phyloP scores from a whole-genome alignment of 768 basidiomycete genomes.

The Lactifluus rugatus region DNA sequence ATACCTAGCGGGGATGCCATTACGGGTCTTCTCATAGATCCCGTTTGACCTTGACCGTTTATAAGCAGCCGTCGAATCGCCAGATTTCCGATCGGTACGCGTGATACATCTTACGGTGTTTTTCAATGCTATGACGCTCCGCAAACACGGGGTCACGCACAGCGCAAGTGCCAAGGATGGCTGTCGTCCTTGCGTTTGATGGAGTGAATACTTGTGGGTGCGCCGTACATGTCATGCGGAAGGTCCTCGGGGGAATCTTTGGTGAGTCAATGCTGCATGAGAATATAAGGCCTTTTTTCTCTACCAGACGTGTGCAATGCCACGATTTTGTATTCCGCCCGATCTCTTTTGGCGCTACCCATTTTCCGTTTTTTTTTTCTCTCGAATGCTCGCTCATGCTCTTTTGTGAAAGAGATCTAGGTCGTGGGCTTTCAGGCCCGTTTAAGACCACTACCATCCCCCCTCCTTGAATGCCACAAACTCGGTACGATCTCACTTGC shows the following conservation, averaged over 20 bases:
- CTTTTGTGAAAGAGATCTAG: not conserved
- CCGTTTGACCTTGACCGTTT: constrained; percentile 87
- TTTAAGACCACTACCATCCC: not conserved
- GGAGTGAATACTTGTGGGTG: constrained; percentile 55
- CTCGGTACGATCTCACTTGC: not conserved
- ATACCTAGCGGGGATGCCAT: constrained; percentile 42
- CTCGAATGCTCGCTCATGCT: not conserved
- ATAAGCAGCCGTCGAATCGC: constrained; percentile 71
- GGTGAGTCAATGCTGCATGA: constrained; percentile 31
- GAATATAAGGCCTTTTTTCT: not conserved
- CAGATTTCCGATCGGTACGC: constrained; percentile 67
- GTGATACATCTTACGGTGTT: not conserved
- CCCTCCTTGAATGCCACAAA: not conserved
- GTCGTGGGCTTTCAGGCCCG: not conserved
- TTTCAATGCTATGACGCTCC: constrained; percentile 47
- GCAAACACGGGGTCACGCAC: constrained; percentile 69
- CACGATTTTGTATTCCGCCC: not conserved
- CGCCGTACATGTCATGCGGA: constrained; percentile 80
- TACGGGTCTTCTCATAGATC: constrained; percentile 67
- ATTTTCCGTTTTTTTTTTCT: not conserved
- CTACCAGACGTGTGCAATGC: not conserved
- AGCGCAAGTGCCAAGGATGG: constrained; percentile 71
- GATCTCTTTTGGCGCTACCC: not conserved
- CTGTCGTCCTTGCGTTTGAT: constrained; percentile 81
- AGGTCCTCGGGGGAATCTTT: constrained; percentile 36